phyloP scores from a whole-genome alignment of 2,329 filamentous ascomycete genomes.

The Calycina herbarum region DNA sequence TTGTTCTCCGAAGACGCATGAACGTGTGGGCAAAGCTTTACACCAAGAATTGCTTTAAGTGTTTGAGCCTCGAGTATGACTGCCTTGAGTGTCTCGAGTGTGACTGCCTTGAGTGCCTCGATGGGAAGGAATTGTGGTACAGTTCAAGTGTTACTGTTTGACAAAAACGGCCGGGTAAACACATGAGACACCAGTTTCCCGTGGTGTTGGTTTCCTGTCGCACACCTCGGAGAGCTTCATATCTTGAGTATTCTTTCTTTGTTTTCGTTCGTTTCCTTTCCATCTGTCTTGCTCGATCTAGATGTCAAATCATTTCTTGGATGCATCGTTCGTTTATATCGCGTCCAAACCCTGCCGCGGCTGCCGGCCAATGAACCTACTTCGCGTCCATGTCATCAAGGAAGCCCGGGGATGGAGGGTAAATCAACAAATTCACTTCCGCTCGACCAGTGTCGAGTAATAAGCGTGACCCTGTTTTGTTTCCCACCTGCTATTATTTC shows the following conservation, averaged over 20 bases:
- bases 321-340: background rate
- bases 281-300: background rate
- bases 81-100: background rate
- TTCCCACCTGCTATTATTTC: no score
- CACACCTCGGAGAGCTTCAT: background rate
- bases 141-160: background rate
- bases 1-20: background rate
- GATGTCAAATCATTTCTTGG: background rate
- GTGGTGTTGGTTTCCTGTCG: background rate
- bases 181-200: background rate
- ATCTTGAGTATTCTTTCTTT: background rate
- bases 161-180: background rate
- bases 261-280: background rate
- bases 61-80: background rate
- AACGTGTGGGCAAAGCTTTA: background rate
- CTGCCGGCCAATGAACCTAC: no score
- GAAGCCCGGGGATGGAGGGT: no score
- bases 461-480: no score
- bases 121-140: background rate
- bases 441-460: no score
- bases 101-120: background rate
- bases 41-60: background rate
- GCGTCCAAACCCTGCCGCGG: no score
- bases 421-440: no score
- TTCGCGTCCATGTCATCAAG: no score